phyloP scores from a whole-genome alignment of 2,329 filamentous ascomycete species.

The Hirsutella rhossiliensis region DNA sequence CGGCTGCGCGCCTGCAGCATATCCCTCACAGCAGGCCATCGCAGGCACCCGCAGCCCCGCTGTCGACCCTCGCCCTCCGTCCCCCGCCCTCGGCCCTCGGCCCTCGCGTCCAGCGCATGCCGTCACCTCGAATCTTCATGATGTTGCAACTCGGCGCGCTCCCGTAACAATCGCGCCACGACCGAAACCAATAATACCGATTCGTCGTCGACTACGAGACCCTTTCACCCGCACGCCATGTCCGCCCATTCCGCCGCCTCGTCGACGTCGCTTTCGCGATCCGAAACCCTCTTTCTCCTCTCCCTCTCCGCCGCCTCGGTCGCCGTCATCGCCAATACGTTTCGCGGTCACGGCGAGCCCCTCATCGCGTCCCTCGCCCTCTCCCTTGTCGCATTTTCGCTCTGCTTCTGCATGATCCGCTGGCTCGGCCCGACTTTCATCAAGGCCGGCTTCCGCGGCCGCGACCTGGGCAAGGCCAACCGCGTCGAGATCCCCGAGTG shows the following conservation, averaged over 20 bases:
- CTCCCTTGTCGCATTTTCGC: slow-evolving; percentile 71
- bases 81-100: too few species aligned
- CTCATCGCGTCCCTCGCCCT: slow-evolving; percentile 81
- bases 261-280: slow-evolving; percentile 30
- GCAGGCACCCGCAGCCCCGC: too few species aligned
- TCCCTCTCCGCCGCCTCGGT: slow-evolving; percentile 57
- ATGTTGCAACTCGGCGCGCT: too few species aligned
- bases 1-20: too few species aligned
- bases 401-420: slow-evolving; percentile 74
- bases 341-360: slow-evolving; percentile 77
- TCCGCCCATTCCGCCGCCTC: slow-evolving; percentile 13
- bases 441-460: slow-evolving; percentile 76
- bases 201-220: too few species aligned
- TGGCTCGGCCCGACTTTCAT: slow-evolving; percentile 91
- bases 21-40: too few species aligned
- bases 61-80: too few species aligned
- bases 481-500: slow-evolving; percentile 79
- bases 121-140: too few species aligned
- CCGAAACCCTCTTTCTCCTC: slow-evolving; percentile 43
- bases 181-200: too few species aligned
- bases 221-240: slow-evolving; percentile 9
- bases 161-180: too few species aligned
- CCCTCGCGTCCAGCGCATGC: too few species aligned
- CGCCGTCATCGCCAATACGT: slow-evolving; percentile 66
- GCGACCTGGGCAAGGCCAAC: slow-evolving; percentile 64